Conservation (phyloP, 2,329 filamentous ascomycete species). For the Fusarium sp. region DNA sequence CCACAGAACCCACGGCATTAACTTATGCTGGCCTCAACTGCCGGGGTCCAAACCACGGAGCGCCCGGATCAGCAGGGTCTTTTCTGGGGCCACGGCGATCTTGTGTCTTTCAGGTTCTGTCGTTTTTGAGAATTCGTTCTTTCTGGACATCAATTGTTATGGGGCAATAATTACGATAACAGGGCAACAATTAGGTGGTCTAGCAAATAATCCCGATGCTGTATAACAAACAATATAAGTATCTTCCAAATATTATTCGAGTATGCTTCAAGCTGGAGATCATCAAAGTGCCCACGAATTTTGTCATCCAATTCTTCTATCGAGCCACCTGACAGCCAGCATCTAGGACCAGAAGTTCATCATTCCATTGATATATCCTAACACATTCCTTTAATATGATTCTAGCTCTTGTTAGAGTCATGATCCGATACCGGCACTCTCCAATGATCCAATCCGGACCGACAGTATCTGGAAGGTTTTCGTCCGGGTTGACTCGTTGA, state of each 20-base stretch:
- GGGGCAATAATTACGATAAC: too few relatives aligned
- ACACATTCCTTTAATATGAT: not conserved
- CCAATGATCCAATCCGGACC: not conserved
- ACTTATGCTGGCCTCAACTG: conserved; percentile 5
- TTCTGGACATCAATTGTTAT: not conserved
- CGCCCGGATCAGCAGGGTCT: conserved; percentile 15
- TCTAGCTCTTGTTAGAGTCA: not conserved
- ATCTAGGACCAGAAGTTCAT: not conserved
- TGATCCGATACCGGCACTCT: not conserved
- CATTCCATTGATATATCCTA: not conserved
- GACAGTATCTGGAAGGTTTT: not conserved
- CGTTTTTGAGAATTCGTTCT: not conserved
- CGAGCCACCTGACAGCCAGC: too few relatives aligned
- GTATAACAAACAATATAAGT: not conserved
- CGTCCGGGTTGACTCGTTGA: not conserved
- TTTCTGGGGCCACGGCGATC: not conserved
- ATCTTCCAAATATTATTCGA: not conserved
- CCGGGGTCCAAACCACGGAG: not conserved
- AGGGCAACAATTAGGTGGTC: too few relatives aligned
- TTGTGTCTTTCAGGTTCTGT: not conserved
- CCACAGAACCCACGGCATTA: conserved; percentile 16
- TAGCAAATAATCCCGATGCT: not conserved
- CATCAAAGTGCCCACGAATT: not conserved
- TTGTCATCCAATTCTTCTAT: not conserved
- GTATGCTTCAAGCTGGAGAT: not conserved